Evolutionary conservation across 208 protist genomes (phyloP), one percentile per base, ranked within the genome.

Genomic region (Crithidia sp.): DNA sequence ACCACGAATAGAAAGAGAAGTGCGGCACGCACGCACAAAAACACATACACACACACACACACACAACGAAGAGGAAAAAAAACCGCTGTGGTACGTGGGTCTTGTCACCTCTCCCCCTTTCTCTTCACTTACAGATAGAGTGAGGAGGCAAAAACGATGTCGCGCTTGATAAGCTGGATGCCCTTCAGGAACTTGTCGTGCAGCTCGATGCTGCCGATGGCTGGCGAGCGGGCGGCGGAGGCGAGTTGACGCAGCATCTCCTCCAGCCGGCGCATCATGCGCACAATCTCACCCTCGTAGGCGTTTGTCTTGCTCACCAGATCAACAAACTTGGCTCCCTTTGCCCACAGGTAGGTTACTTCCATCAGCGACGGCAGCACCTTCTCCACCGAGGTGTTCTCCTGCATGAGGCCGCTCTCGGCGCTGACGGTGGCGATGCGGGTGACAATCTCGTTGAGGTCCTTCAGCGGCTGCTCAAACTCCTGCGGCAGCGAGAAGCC

Each of bases 71-170:
- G 16, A 28, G 7, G 58, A 37, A 64, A 40, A 47, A 43, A 14
- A 10, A 45, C 13, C 45, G 41, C 52, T 12, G 52, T 47, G 44
- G 14, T 19, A 16, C 12, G 19, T 40, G 7, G 0, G 13, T 40
- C 63, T 55, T 28, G 49, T 47, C 6, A 2, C 40, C 43, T 17
- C 43, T 13, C 14, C 55, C 47, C 17, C 8, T 43, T 39, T 14
- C 28, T 9, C n/a, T 7, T 36, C 84, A 28, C 28, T 28, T 96
- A 99, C 72, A 99, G 68, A 78, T 99, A 99, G 17, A 99, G 81
- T 7, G 96, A 99, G n/a, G 98, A 98, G 43, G 98, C 98, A 74
- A 99, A 99, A 17, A 99, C 98, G 78, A 99, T 99, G 82, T 99
- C 99, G 41, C 99, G 89, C 81, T 99, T 99, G 66, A 99, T 98